These are phyloP conservation scores for Phanerochaete sordida DNA, from an alignment of 768 basidiomycete genomes.

Conservation along the genomic window DNA sequence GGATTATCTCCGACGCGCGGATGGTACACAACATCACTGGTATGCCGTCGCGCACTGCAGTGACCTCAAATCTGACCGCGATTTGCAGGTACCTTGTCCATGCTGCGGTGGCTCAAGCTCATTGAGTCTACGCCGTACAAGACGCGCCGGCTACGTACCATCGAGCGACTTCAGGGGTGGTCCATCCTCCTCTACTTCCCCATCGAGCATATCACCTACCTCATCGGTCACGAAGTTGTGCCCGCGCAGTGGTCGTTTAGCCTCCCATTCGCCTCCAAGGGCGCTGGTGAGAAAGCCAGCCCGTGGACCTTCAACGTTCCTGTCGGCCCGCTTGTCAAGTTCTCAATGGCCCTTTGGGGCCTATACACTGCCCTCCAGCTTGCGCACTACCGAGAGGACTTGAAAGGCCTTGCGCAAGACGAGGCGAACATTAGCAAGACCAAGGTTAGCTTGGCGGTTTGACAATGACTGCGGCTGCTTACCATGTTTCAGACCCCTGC, in stretches of 20 bases:
- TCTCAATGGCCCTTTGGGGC: constrained; percentile 84
- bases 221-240: constrained; percentile 57
- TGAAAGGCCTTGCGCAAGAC: constrained; percentile 50
- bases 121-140: constrained; percentile 70
- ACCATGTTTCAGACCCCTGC: constrained; percentile 29
- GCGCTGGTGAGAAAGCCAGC: constrained; percentile 23
- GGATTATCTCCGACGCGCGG: constrained; percentile 61
- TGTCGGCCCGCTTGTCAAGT: constrained; percentile 47
- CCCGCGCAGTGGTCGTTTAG: constrained; percentile 44
- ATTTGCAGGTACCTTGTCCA: constrained; percentile 64
- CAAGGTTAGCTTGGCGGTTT: constrained; percentile 35
- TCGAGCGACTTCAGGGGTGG: constrained; percentile 78
- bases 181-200: constrained; percentile 80
- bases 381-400: constrained; percentile 66
- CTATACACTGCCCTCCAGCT: constrained; percentile 76
- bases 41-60: constrained; percentile 33
- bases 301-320: constrained; percentile 37
- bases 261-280: constrained; percentile 34
- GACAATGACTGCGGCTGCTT: background rate
- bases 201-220: constrained; percentile 71
- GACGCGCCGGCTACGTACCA: constrained; percentile 65
- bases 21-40: constrained; percentile 81
- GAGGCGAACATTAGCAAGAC: constrained; percentile 56
- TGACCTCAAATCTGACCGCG: background rate
- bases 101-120: constrained; percentile 75